These are phyloP conservation scores for Coleophoma cylindrospora DNA, from an alignment of 2,329 filamentous ascomycete genomes.

Conservation along the genomic window DNA sequence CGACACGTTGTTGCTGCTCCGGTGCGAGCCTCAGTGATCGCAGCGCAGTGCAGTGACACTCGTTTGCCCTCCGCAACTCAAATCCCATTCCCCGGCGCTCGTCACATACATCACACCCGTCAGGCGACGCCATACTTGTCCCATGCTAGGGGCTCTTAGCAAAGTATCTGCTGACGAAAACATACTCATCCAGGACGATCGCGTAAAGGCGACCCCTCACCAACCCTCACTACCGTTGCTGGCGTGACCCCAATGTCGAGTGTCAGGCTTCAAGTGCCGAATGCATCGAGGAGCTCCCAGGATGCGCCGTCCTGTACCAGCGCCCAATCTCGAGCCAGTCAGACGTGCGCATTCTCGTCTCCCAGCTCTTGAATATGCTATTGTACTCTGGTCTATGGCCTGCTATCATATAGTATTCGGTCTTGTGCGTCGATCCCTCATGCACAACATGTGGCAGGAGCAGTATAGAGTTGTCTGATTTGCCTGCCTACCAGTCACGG, in stretches of 20 bases:
- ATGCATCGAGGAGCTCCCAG: neutral
- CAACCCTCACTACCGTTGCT: neutral
- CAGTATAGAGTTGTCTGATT: constrained; percentile 3
- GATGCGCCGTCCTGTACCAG: neutral
- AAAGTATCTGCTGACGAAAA: neutral
- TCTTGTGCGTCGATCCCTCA: too few relatives aligned
- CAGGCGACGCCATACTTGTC: neutral
- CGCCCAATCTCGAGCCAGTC: neutral
- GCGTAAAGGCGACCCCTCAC: neutral
- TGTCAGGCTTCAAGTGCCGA: constrained; percentile 10
- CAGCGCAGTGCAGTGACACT: too few relatives aligned
- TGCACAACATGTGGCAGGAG: neutral
- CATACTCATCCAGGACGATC: neutral
- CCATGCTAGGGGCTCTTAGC: neutral
- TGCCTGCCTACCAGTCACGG: neutral
- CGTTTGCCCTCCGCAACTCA: too few relatives aligned
- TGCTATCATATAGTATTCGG: neutral
- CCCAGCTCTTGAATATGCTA: neutral
- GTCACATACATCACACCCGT: neutral
- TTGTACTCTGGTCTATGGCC: neutral
- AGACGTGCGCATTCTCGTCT: constrained; percentile 7
- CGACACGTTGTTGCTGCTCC: too few relatives aligned
- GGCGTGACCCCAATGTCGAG: constrained; percentile 1
- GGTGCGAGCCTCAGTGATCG: too few relatives aligned
- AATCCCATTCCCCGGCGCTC: too few relatives aligned